These are phyloP conservation scores for Suillus subaureus DNA, from an alignment of 768 basidiomycete species.

Conservation along the genomic window DNA sequence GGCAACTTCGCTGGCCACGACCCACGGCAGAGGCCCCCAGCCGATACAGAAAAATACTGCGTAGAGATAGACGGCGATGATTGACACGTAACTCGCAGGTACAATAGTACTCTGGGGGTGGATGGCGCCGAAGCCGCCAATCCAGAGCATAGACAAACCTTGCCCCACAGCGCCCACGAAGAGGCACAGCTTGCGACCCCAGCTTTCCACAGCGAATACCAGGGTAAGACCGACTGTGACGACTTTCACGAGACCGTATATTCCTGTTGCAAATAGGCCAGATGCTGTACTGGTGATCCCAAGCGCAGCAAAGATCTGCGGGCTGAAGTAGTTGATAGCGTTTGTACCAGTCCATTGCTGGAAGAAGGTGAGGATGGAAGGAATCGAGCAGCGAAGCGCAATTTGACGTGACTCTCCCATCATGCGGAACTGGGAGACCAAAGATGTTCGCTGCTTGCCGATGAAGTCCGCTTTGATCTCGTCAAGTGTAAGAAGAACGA, in stretches of 20 bases:
- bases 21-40: slow-evolving; percentile 41
- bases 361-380: slow-evolving; percentile 46
- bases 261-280: slow-evolving; percentile 49
- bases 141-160: slow-evolving; percentile 48
- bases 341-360: slow-evolving; percentile 50
- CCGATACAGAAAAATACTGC: slow-evolving; percentile 49
- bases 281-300: slow-evolving; percentile 43
- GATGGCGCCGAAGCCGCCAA: slow-evolving; percentile 42
- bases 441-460: slow-evolving; percentile 37
- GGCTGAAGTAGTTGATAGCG: slow-evolving; percentile 51
- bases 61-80: slow-evolving; percentile 49
- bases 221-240: slow-evolving; percentile 43
- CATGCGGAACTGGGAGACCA: slow-evolving; percentile 34
- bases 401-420: slow-evolving; percentile 42
- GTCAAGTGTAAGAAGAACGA: slow-evolving; percentile 38
- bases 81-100: slow-evolving; percentile 45
- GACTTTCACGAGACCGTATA: slow-evolving; percentile 38
- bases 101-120: slow-evolving; percentile 34
- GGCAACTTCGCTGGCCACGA: slow-evolving; percentile 33
- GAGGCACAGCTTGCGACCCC: slow-evolving; percentile 48
- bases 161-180: slow-evolving; percentile 49
- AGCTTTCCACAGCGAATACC: slow-evolving; percentile 43
- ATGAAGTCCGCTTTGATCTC: slow-evolving; percentile 47
- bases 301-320: slow-evolving; percentile 45
- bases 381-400: slow-evolving; percentile 42